These are phyloP conservation scores for Lipomyces orientalis DNA, from an alignment of 805 yeast species.

Conservation along the genomic window DNA sequence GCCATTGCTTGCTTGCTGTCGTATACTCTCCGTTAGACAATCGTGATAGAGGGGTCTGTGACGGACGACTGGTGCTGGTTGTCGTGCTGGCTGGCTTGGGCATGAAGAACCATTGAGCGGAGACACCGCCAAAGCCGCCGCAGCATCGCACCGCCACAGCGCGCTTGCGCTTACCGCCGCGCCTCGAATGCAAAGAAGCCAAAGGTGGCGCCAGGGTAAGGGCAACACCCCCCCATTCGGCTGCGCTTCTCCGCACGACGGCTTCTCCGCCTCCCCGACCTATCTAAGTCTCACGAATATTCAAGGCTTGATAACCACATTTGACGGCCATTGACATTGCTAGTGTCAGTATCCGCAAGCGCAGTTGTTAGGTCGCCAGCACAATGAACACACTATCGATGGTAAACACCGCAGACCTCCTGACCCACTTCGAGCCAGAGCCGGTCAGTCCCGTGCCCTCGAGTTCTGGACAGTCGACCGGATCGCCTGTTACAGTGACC, in stretches of 20 bases:
- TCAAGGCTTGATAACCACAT: not conserved
- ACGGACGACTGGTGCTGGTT: not conserved
- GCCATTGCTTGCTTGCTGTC: not conserved
- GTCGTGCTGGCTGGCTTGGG: no score
- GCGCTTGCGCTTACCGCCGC: conserved; percentile 1
- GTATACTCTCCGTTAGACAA: not conserved
- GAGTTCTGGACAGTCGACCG: not conserved
- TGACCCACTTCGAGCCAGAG: not conserved
- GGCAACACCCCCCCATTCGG: not conserved
- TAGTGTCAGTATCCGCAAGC: not conserved
- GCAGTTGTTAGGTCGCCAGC: not conserved
- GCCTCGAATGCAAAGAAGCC: not conserved
- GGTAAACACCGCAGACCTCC: not conserved
- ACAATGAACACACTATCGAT: not conserved
- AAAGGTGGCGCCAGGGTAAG: not conserved
- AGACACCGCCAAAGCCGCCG: not conserved
- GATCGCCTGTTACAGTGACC: not conserved
- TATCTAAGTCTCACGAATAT: no score
- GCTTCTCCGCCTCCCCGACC: no score
- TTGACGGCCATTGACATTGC: not conserved
- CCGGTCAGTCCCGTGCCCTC: not conserved
- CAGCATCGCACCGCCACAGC: not conserved
- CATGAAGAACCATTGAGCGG: not conserved
- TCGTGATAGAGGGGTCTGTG: not conserved
- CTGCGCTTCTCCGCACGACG: no score